Evolutionary conservation across 2,329 filamentous ascomycete species (phyloP).

Genomic region (Rhynchosporium secalis): DNA sequence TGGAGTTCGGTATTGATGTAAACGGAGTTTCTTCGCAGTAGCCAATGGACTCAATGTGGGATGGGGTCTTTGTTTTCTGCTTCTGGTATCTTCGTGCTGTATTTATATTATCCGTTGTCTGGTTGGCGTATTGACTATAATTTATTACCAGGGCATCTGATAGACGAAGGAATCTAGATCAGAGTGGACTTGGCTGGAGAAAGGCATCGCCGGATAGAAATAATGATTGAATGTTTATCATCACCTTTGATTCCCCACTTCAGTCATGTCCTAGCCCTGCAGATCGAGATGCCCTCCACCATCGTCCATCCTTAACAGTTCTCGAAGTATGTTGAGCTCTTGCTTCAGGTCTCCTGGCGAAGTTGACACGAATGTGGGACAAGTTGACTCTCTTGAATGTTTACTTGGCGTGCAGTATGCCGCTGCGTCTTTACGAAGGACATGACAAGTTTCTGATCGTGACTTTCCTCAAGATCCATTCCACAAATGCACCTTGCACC

Average conservation of each 20-base stretch:
- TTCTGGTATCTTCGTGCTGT: not conserved
- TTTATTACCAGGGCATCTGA: not conserved
- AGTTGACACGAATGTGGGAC: too few relatives aligned
- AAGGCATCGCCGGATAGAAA: not conserved
- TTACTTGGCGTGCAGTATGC: too few relatives aligned
- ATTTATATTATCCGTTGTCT: not conserved
- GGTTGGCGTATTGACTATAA: not conserved
- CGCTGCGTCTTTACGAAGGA: too few relatives aligned
- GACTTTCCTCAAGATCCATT: too few relatives aligned
- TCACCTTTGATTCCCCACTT: not conserved
- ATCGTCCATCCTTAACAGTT: too few relatives aligned
- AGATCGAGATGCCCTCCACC: too few relatives aligned
- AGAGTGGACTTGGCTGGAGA: not conserved
- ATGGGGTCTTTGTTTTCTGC: not conserved
- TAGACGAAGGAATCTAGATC: not conserved
- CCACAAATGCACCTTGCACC: too few relatives aligned
- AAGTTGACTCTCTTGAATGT: too few relatives aligned
- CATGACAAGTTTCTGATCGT: too few relatives aligned
- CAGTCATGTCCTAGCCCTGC: too few relatives aligned
- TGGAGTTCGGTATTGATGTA: conserved; percentile 32
- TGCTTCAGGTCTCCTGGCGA: too few relatives aligned
- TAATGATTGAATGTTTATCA: not conserved
- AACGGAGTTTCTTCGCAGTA: not conserved
- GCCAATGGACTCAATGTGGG: not conserved
- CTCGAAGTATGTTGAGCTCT: too few relatives aligned